Base-by-base conservation (phyloP, 768 basidiomycete species). In the Termitomyces sp. region DNA sequence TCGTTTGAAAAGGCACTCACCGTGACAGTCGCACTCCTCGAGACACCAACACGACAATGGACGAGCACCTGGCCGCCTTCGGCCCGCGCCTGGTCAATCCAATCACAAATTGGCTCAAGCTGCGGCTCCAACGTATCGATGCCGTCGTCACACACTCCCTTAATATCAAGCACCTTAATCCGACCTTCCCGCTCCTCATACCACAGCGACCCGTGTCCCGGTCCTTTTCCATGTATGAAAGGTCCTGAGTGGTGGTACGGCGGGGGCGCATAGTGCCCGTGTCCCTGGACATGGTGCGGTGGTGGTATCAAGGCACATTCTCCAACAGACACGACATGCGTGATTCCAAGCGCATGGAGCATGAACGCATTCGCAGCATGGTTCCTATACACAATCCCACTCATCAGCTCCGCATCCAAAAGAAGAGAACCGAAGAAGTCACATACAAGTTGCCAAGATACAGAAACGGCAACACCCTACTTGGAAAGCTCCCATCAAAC, bases 21-120 rank as follows among this genome's bases (percentile, higher is more conserved):
- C 61, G 90, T 90, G 59, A 98, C 94, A 33, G 93, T 96, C 30
- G 96, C 95, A 66, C 90, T 92, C 59, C 96, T 77, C 45, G 89
- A 92, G 44, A 98, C 96, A n/a, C 96, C 96, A n/a, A 98, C 96
- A n/a, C 94, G 82, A 71, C 96, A 98, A 72, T 98, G 96, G 8
- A 98, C 94, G 53, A 98, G 79, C 35, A 96, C 88, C 67, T 90
- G 90, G 2, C 96, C 96, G 7, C 95, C 94, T 51, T 86, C 81
- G 35, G 75, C 71, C 42, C 92, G 76, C 44, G 94, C 96, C 52
- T 82, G 79, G 65, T 96, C 93, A 64, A 98, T 98, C 92, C 94
- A 98, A 47, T 87, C 88, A 67, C 93, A 93, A 43, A 96, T 90
- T 2, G 88, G 87, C 58, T 85, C 85, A 33, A 98, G 80, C 71